Evolutionary conservation across 768 basidiomycete genomes (phyloP).

Genomic region (Strobilomyces echinocephalus): DNA sequence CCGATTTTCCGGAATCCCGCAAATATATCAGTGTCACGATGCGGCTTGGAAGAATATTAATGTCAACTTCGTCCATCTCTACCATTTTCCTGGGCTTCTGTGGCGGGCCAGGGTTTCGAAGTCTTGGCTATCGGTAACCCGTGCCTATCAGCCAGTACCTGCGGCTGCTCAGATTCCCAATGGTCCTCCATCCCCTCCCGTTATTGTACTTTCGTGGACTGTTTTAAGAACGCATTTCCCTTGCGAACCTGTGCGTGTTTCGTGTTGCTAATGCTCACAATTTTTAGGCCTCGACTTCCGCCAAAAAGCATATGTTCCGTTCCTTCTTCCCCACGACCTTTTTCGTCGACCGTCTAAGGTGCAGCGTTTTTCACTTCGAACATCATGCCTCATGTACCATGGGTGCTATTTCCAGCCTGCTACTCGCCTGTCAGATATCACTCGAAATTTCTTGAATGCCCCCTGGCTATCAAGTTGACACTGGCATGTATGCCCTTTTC

Average conservation of each 20-base stretch:
- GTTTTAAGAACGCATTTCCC: neutral
- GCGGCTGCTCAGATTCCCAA: too few species aligned
- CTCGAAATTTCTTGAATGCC: constrained; percentile 2
- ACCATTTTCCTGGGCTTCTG: constrained; percentile 24
- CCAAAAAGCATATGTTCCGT: constrained; percentile 1
- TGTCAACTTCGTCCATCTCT: constrained; percentile 18
- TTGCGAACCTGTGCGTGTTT: constrained; percentile 9
- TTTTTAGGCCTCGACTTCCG: neutral
- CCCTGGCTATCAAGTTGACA: neutral
- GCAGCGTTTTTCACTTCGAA: neutral
- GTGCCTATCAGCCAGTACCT: constrained; percentile 18
- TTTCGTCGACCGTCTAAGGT: constrained; percentile 4
- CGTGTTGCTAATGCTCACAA: constrained; percentile 1
- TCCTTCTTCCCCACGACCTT: neutral
- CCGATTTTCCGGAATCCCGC: constrained; percentile 9
- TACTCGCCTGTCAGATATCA: constrained; percentile 1
- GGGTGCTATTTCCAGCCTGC: constrained; percentile 1
- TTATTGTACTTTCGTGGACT: neutral
- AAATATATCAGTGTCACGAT: constrained; percentile 19
- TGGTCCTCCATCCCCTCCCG: neutral
- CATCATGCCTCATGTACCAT: constrained; percentile 8
- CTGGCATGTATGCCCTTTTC: neutral
- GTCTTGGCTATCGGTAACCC: constrained; percentile 21
- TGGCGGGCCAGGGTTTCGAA: constrained; percentile 23
- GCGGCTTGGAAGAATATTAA: constrained; percentile 17